Conservation (phyloP, 2,329 filamentous ascomycete species). For the Talaromyces sp. region DNA sequence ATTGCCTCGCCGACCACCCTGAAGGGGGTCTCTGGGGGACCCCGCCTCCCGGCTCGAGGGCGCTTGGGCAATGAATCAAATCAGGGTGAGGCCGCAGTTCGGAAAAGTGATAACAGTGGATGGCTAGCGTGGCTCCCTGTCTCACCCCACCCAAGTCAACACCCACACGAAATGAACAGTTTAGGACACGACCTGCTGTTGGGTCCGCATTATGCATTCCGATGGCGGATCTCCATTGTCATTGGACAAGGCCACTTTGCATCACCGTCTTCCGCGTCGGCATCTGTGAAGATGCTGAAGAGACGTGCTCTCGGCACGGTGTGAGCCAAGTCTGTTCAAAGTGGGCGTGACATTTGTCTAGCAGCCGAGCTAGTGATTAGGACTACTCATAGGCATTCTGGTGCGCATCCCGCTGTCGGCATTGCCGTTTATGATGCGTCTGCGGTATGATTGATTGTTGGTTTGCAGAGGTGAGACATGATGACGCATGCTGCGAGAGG, state of each 20-base stretch:
- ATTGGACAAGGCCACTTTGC: not conserved
- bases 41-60: too few relatives aligned
- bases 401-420: not conserved
- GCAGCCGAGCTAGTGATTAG: not conserved
- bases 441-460: not conserved
- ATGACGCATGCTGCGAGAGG: not conserved
- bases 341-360: not conserved
- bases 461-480: not conserved
- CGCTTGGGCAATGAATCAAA: too few relatives aligned
- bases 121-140: not conserved
- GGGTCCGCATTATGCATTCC: not conserved
- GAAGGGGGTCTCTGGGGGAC: too few relatives aligned
- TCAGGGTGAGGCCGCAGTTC: too few relatives aligned
- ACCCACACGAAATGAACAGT: not conserved
- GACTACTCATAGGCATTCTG: not conserved
- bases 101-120: not conserved
- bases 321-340: not conserved
- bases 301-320: not conserved
- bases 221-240: not conserved
- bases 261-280: not conserved
- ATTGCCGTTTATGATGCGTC: not conserved
- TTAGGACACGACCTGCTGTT: not conserved
- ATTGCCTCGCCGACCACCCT: too few relatives aligned
- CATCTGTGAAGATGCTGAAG: not conserved
- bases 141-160: not conserved